These are phyloP conservation scores for Castanospermum australe DNA, from an alignment of 306 rosid genomes.

Conservation along the genomic window DNA sequence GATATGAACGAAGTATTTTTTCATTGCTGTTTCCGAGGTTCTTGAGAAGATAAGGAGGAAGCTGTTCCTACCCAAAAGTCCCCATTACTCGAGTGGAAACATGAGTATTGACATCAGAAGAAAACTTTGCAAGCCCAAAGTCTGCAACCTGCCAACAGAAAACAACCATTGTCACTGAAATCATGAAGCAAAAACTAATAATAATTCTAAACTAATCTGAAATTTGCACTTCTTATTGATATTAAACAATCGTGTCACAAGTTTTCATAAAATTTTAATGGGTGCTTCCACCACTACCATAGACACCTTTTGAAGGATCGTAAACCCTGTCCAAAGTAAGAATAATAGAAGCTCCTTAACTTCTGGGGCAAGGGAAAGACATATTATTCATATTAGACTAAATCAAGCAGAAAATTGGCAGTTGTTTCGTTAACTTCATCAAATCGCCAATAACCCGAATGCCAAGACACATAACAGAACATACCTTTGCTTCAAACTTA, in stretches of 20 bases:
- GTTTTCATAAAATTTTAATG: not conserved
- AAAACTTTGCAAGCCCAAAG: constrained; percentile 69
- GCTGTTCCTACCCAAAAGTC: constrained; percentile 60
- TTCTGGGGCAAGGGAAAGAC: too few species aligned
- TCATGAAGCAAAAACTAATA: too few species aligned
- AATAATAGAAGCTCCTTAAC: too few species aligned
- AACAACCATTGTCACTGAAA: not conserved
- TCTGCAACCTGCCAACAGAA: constrained; percentile 58
- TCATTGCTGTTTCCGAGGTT: not conserved
- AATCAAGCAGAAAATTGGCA: not conserved
- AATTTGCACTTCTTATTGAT: not conserved
- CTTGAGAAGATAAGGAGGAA: not conserved
- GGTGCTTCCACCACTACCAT: not conserved
- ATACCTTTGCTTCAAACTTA: constrained; percentile 92
- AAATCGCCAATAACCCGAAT: not conserved
- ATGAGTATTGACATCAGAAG: constrained; percentile 69
- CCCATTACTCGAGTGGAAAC: constrained; percentile 82
- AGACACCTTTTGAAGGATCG: not conserved
- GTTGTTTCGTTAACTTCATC: not conserved
- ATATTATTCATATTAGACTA: not conserved
- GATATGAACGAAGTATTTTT: not conserved
- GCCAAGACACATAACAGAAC: constrained; percentile 3
- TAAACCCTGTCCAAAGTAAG: too few species aligned
- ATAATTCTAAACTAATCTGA: not conserved
- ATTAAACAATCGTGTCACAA: not conserved